Percentiles rank a stretch among this genome's conserved stretches.
Evolutionary conservation across 192 early-diverging fungal species (phyloP).

Genomic region (Cetraspora pellucida): DNA sequence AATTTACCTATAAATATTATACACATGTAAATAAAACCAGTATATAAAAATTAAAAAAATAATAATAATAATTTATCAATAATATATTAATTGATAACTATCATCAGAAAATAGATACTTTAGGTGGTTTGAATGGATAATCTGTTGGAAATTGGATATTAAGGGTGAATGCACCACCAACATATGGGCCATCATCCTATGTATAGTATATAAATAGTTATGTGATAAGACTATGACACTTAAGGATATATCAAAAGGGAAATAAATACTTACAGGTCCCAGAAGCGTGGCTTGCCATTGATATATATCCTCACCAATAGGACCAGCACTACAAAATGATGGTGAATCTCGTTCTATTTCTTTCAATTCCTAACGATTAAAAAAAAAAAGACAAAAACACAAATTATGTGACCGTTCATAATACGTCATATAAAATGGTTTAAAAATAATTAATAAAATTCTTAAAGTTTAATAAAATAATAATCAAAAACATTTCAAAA

Average conservation of each 20-base stretch:
- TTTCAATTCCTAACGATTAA: conserved; percentile 71
- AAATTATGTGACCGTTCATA: too few relatives aligned
- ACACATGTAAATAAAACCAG: too few relatives aligned
- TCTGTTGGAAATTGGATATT: background rate
- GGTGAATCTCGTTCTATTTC: conserved; percentile 96
- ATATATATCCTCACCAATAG: conserved; percentile 86
- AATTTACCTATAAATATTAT: background rate
- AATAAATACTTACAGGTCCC: conserved; percentile 82
- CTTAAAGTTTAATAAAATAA: too few relatives aligned
- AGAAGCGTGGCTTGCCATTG: conserved; percentile 99
- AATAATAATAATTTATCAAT: background rate
- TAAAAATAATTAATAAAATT: too few relatives aligned
- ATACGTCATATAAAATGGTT: too few relatives aligned
- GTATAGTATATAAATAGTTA: background rate
- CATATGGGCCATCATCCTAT: too few relatives aligned
- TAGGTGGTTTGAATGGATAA: background rate
- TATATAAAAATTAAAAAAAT: background rate
- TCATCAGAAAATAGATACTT: background rate
- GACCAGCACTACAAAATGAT: conserved; percentile 96
- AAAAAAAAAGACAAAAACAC: too few relatives aligned
- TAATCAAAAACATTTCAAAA: too few relatives aligned
- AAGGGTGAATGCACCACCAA: background rate
- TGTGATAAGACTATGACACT: background rate
- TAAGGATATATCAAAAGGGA: background rate
- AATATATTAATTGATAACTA: background rate